phyloP scores from a whole-genome alignment of 257 asterid species.

The Solanum neorickii region DNA sequence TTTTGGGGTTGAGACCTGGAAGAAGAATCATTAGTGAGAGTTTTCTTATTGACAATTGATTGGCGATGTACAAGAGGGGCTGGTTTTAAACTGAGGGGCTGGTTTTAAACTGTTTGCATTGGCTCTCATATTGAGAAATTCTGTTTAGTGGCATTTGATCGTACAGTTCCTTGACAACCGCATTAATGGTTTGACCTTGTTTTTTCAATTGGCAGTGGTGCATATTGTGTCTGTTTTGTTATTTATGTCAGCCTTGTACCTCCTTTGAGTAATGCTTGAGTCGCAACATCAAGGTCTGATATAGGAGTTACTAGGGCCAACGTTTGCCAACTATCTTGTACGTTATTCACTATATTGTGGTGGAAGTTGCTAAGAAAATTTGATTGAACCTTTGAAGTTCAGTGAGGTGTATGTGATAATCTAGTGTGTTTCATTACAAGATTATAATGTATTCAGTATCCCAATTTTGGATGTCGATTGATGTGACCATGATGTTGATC shows the following conservation, averaged over 20 bases:
- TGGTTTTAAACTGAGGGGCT: neutral
- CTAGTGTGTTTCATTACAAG: neutral
- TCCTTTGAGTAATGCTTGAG: neutral
- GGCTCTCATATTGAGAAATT: neutral
- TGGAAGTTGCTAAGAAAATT: neutral
- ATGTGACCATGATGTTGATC: neutral
- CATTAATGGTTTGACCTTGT: neutral
- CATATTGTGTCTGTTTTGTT: neutral
- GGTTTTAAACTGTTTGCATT: neutral
- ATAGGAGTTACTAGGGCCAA: neutral
- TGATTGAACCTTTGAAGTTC: neutral
- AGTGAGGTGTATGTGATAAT: neutral
- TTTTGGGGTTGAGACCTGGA: neutral
- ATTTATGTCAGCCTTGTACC: neutral
- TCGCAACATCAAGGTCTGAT: neutral
- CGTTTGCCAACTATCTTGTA: neutral
- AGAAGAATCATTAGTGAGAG: neutral
- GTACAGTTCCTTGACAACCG: neutral
- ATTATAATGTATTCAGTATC: neutral
- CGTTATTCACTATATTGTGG: neutral
- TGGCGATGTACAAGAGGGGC: neutral
- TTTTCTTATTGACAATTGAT: neutral
- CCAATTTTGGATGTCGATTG: neutral
- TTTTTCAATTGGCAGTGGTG: neutral
- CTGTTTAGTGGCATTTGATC: slow-evolving; percentile 7